Conservation (phyloP, 805 yeast species). For the Cephaloascus fragrans region DNA sequence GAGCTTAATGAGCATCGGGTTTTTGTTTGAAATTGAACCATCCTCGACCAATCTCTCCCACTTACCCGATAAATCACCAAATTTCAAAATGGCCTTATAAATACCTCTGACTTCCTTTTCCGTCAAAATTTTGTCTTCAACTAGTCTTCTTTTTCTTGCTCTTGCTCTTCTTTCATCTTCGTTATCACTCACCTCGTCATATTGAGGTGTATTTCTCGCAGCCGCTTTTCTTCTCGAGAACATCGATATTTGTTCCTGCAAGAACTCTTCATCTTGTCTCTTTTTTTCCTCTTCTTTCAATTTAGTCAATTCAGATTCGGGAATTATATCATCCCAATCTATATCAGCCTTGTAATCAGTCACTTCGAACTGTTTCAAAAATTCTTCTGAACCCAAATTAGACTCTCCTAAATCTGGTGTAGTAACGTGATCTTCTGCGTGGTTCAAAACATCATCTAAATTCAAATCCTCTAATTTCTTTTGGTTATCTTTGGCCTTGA, state of each 20-base stretch:
- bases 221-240: constrained; percentile 75
- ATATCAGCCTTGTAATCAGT: constrained; percentile 98
- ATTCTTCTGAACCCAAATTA: constrained; percentile 97
- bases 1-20: constrained; percentile 66
- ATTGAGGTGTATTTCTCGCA: constrained; percentile 36
- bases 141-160: constrained; percentile 24
- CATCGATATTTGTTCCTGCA: constrained; percentile 86
- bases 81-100: constrained; percentile 70
- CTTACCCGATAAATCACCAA: constrained; percentile 67
- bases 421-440: constrained; percentile 95
- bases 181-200: constrained; percentile 28
- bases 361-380: constrained; percentile 92
- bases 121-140: constrained; percentile 35
- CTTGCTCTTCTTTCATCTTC: constrained; percentile 16
- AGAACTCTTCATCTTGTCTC: constrained; percentile 74
- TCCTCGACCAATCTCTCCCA: constrained; percentile 87
- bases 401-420: constrained; percentile 96
- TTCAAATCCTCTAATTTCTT: constrained; percentile 92
- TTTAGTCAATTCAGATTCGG: constrained; percentile 82
- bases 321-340: constrained; percentile 98
- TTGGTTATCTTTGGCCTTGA: constrained; percentile 89
- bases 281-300: constrained; percentile 88
- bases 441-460: constrained; percentile 89
- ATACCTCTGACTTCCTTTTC: constrained; percentile 84
- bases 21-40: constrained; percentile 79